Percentiles rank a stretch among this genome's conserved stretches.
These are phyloP conservation scores for Amaranthus hypochondriacus DNA, from an alignment of 148 eudicot species.

Conservation along the genomic window DNA sequence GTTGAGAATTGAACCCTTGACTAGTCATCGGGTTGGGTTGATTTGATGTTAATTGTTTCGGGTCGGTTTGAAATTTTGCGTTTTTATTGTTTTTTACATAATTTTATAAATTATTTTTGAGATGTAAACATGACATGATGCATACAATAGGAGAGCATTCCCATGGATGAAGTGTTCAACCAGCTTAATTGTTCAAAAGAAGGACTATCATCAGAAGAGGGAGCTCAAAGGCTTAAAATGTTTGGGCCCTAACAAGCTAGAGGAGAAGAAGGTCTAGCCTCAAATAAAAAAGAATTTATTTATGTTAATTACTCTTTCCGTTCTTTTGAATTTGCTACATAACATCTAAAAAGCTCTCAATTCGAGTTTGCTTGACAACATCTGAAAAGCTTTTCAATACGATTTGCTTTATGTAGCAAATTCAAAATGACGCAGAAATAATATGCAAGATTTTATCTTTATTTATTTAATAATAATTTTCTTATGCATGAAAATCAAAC, in stretches of 20 bases:
- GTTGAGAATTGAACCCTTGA: too few species aligned
- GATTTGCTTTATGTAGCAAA: too few species aligned
- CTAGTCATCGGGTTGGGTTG: too few species aligned
- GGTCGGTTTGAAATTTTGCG: too few species aligned
- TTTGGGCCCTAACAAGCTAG: constrained; percentile 81
- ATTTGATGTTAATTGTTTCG: too few species aligned
- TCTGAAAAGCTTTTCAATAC: too few species aligned
- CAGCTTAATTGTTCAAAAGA: constrained; percentile 44
- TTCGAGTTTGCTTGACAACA: too few species aligned
- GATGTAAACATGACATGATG: constrained; percentile 6
- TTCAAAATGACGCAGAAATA: too few species aligned
- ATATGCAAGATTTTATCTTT: background rate
- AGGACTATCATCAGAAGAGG: constrained; percentile 53
- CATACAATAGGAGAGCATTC: constrained; percentile 50
- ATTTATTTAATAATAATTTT: background rate
- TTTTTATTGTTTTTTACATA: background rate
- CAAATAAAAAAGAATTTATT: background rate
- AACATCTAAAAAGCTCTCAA: too few species aligned
- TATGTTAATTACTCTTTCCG: background rate
- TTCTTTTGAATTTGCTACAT: background rate
- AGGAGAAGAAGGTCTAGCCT: constrained; percentile 54
- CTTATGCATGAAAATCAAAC: background rate
- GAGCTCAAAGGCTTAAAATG: constrained; percentile 38
- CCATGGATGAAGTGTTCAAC: constrained; percentile 59
- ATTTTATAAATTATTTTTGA: background rate